A percentile compares a stretch with the other conserved stretches of the same genome.
phyloP scores from a whole-genome alignment of 768 basidiomycete genomes.

The Scleroderma citrinum region DNA sequence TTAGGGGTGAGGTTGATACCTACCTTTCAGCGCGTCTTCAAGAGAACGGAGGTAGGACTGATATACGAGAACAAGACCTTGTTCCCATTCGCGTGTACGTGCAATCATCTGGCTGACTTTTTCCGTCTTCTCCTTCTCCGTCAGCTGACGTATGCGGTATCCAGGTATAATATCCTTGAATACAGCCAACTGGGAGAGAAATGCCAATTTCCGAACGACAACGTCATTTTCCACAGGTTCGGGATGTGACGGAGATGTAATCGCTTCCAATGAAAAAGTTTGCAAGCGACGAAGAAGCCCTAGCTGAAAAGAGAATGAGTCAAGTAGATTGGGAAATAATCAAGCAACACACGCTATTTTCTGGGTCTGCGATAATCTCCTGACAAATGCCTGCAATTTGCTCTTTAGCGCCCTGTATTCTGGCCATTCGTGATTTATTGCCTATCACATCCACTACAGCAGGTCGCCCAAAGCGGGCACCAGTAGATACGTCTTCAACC shows the following conservation, averaged over 20 bases:
- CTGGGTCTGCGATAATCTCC: constrained; percentile 90
- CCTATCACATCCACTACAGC: constrained; percentile 69
- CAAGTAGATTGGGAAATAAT: neutral
- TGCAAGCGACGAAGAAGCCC: constrained; percentile 85
- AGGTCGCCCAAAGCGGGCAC: constrained; percentile 81
- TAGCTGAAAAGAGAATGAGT: constrained; percentile 44
- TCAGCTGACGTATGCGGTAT: constrained; percentile 88
- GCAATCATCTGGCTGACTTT: constrained; percentile 93
- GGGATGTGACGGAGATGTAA: constrained; percentile 62
- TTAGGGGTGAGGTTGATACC: constrained; percentile 13
- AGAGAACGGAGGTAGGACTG: constrained; percentile 82
- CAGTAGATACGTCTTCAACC: constrained; percentile 72
- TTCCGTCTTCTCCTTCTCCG: constrained; percentile 85
- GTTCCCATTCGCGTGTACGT: constrained; percentile 90
- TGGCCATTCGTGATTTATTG: constrained; percentile 56
- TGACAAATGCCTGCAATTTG: constrained; percentile 93
- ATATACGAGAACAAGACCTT: constrained; percentile 84
- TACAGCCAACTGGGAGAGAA: constrained; percentile 86
- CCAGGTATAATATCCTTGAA: constrained; percentile 96
- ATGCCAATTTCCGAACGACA: constrained; percentile 79
- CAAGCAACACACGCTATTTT: constrained; percentile 70
- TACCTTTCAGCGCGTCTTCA: constrained; percentile 82
- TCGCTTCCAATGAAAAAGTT: constrained; percentile 75
- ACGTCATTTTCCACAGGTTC: constrained; percentile 73
- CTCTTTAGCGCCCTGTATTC: constrained; percentile 79